phyloP scores from a whole-genome alignment of 2,329 filamentous ascomycete genomes.

The Pyricularia pennisetigena region DNA sequence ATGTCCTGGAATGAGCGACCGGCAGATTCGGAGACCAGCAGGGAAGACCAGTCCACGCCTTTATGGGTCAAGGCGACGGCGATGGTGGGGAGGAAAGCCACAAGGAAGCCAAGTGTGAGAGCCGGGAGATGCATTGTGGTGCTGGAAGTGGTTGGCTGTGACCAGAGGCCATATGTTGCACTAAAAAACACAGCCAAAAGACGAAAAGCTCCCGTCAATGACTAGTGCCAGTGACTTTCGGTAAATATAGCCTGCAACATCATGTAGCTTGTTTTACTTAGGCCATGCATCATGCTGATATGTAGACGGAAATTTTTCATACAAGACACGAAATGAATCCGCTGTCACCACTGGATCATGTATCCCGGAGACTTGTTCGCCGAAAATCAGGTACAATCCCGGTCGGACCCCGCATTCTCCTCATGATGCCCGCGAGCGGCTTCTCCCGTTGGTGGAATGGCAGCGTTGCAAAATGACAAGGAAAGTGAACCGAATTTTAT shows the following conservation, averaged over 20 bases:
- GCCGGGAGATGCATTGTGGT: neutral
- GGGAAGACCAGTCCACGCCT: slow-evolving; percentile 63
- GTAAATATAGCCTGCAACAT: no score
- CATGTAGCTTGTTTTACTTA: no score
- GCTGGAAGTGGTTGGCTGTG: neutral
- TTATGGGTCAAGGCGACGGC: slow-evolving; percentile 39
- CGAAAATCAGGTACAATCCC: neutral
- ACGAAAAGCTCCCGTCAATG: no score
- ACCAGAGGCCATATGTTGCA: neutral
- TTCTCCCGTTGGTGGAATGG: neutral
- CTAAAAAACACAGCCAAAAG: no score
- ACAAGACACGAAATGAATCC: neutral
- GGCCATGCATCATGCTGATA: neutral
- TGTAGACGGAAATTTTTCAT: neutral
- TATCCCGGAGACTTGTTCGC: neutral
- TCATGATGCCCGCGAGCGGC: neutral
- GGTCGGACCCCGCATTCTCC: neutral
- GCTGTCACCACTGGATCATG: neutral
- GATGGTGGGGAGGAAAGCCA: neutral
- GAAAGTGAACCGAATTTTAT: neutral
- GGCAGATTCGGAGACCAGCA: slow-evolving; percentile 49
- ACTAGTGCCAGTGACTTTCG: no score
- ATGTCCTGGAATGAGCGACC: slow-evolving; percentile 52
- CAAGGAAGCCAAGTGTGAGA: neutral
- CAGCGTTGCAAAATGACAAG: neutral